Conservation (phyloP, 2,329 filamentous ascomycete genomes). For the Cladosporium sp. region DNA sequence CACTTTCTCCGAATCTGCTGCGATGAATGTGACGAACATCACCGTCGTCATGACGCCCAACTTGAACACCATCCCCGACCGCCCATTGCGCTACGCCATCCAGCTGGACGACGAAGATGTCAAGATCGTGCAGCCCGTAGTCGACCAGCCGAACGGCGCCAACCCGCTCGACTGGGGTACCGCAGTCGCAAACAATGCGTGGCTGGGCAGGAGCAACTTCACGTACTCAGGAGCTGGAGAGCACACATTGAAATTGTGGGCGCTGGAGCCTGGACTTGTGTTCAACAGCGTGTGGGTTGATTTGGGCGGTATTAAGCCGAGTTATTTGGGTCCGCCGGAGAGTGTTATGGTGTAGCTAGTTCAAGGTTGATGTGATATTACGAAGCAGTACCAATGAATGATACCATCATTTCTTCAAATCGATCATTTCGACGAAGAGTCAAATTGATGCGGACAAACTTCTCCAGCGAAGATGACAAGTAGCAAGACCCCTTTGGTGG, state of each 20-base stretch:
- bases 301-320: constrained; percentile 31
- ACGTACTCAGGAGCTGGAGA: constrained; percentile 32
- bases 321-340: constrained; percentile 35
- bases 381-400: too few relatives aligned
- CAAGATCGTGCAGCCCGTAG: constrained; percentile 25
- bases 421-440: too few relatives aligned
- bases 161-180: constrained; percentile 46
- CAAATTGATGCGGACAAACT: too few relatives aligned
- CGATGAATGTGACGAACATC: constrained; percentile 37
- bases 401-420: too few relatives aligned
- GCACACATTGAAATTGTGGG: constrained; percentile 44
- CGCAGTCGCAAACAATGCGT: constrained; percentile 49
- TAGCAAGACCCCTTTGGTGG: not conserved
- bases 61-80: constrained; percentile 26
- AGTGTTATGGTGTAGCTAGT: constrained; percentile 23
- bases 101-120: constrained; percentile 27
- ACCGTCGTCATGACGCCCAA: constrained; percentile 25
- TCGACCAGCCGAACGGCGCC: constrained; percentile 23
- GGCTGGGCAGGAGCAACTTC: constrained; percentile 43
- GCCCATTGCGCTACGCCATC: constrained; percentile 36
- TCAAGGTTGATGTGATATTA: too few relatives aligned
- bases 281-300: constrained; percentile 34
- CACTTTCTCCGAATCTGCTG: constrained; percentile 51
- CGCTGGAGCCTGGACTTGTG: constrained; percentile 44
- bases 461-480: not conserved